Evolutionary conservation across 2,329 filamentous ascomycete species (phyloP).

Genomic region (Ascosphaera apis): DNA sequence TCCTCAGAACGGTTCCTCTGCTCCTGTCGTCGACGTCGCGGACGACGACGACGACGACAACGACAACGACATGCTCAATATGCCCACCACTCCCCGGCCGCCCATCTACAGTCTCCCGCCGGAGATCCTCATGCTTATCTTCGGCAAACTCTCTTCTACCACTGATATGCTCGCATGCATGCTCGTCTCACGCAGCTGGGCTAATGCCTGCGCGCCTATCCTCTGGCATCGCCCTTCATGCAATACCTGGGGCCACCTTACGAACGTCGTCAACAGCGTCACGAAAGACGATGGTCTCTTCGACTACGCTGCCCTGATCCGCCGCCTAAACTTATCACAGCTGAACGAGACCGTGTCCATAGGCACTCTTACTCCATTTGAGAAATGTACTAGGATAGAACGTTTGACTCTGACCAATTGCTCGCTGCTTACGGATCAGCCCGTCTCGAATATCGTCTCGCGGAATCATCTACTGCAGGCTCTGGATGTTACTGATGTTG

Average conservation of each 20-base stretch:
- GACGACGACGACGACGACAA: constrained; percentile 68
- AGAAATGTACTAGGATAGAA: constrained; percentile 73
- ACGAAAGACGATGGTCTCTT: constrained; percentile 55
- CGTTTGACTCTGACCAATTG: constrained; percentile 84
- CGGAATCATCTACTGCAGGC: constrained; percentile 66
- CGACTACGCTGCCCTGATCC: constrained; percentile 71
- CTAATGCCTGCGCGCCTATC: constrained; percentile 72
- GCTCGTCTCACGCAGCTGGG: constrained; percentile 87
- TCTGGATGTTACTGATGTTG: constrained; percentile 66
- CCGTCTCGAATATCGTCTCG: constrained; percentile 54
- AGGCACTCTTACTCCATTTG: constrained; percentile 62
- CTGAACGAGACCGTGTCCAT: constrained; percentile 61
- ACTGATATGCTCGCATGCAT: constrained; percentile 68
- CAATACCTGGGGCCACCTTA: constrained; percentile 62
- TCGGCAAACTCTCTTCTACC: constrained; percentile 56
- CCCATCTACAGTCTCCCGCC: constrained; percentile 71
- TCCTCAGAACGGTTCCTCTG: neutral
- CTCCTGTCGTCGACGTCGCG: constrained; percentile 23
- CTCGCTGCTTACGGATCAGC: constrained; percentile 58
- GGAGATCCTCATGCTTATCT: constrained; percentile 84
- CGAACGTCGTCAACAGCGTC: constrained; percentile 59
- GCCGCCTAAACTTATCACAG: constrained; percentile 69
- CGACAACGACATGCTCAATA: constrained; percentile 70
- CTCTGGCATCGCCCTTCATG: constrained; percentile 90
- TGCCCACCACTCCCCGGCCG: constrained; percentile 49